A percentile compares a stretch with the other conserved stretches of the same genome.
Conservation (phyloP, 768 basidiomycete genomes). For the Collybia mongolica region DNA sequence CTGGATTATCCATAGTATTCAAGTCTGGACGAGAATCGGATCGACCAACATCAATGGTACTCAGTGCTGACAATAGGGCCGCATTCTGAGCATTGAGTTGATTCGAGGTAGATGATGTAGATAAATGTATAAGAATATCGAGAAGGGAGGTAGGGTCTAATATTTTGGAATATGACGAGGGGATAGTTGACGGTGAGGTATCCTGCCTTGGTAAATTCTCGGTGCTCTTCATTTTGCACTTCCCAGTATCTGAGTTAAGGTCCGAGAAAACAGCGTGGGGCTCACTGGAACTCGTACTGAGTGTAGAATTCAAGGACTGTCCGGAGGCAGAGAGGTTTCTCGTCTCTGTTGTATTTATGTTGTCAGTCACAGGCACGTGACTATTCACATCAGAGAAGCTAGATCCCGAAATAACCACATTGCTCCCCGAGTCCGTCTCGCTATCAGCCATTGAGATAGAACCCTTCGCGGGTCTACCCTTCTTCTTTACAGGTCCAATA, state of each 20-base stretch:
- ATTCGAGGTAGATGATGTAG: conserved; percentile 16
- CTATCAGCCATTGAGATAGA: not conserved
- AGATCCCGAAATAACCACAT: too few relatives aligned
- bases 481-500: conserved; percentile 45
- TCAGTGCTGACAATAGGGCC: conserved; percentile 23
- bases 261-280: too few relatives aligned
- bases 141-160: conserved; percentile 19
- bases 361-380: not conserved
- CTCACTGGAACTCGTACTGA: too few relatives aligned
- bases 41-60: conserved; percentile 18
- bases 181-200: conserved; percentile 19
- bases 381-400: too few relatives aligned
- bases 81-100: conserved; percentile 17
- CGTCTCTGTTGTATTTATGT: not conserved
- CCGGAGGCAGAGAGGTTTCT: not conserved
- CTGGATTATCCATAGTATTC: conserved; percentile 8
- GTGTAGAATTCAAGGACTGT: too few relatives aligned
- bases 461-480: conserved; percentile 34
- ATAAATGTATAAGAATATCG: conserved; percentile 28
- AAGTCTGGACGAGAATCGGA: not conserved
- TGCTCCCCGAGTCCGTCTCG: not conserved
- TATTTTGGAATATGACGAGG: conserved; percentile 1
- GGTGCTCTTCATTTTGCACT: conserved; percentile 1
- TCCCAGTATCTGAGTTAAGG: too few relatives aligned
- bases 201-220: conserved; percentile 10